phyloP scores from a whole-genome alignment of 1,284 basidiomycete species.

The Pterulicium gracile region DNA sequence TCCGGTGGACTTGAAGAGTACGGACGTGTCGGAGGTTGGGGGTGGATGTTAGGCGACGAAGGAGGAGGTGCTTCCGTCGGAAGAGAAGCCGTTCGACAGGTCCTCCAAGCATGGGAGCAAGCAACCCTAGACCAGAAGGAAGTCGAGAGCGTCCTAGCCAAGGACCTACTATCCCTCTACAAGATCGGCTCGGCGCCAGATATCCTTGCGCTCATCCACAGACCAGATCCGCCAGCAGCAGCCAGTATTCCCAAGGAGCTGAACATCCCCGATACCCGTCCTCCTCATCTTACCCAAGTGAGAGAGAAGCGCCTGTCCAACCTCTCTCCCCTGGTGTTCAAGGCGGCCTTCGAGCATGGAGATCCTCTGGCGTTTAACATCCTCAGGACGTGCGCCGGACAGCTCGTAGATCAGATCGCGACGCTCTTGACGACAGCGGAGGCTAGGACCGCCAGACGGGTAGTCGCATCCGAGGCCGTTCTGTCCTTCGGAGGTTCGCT shows the following conservation, averaged over 20 bases:
- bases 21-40: conserved; percentile 69
- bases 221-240: conserved; percentile 33
- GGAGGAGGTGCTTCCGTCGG: conserved; percentile 71
- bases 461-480: conserved; percentile 44
- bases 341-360: conserved; percentile 51
- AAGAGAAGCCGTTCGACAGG: conserved; percentile 55
- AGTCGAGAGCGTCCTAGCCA: conserved; percentile 26
- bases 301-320: conserved; percentile 67
- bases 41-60: conserved; percentile 76
- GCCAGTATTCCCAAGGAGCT: conserved; percentile 1
- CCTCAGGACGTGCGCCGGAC: conserved; percentile 36
- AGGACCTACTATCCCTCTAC: conserved; percentile 41
- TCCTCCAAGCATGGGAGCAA: conserved; percentile 46
- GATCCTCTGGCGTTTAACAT: conserved; percentile 52
- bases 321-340: conserved; percentile 63
- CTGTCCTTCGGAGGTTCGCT: conserved; percentile 70
- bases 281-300: conserved; percentile 26
- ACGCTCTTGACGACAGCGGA: conserved; percentile 34
- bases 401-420: conserved; percentile 51
- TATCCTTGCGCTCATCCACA: conserved; percentile 48
- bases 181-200: conserved; percentile 47
- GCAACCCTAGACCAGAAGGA: conserved; percentile 30
- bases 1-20: conserved; percentile 38
- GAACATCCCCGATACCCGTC: conserved; percentile 12
- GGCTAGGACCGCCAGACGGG: conserved; percentile 24